Base-by-base conservation (phyloP, 1,139 yeast species). In the Citeromyces hawaiiensis region DNA sequence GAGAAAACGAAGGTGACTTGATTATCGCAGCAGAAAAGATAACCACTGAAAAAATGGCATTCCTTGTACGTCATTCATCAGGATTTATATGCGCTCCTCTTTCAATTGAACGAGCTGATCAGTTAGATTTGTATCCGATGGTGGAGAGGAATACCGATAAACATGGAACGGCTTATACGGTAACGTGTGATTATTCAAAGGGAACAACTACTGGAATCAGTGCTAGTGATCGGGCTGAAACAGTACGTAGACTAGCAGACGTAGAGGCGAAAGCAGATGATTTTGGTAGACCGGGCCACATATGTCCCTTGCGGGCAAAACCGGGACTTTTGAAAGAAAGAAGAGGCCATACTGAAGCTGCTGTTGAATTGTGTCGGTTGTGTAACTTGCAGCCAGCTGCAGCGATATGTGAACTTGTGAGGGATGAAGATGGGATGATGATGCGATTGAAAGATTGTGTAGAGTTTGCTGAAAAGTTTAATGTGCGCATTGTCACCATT, bases 191-290 rank as follows among this genome's bases (percentile, higher is more conserved):
- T 58, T 77, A 66, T 48, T 76, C 69, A 31, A 71, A 75, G 42
- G 95, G 94, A 29, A 88, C 97, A 32, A 85, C 98, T n/a, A 91
- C 98, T 0, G 99, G 99, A 13, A 93, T 91, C 41, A 82, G 94
- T 29, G 97, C 98, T 5, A 80, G 79, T 51, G 99, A 93, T 59
- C 73, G 98, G 53, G 93, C 95, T 0, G 63, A 83, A 48, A 91
- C 98, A 1, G 83, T 85, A 34, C 63, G 68, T 35, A 68, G 68
- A 44, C 68, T 93, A 49, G 95, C 96, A 1, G 70, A 74, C 46
- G 65, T 81, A 2, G 45, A 51, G 6, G 57, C 78, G 11, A 66
- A 64, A 41, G 68, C 94, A 0, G 63, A 52, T 0, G 86, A 83
- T 46, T 85, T 91, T 54, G 65, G 85, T 53, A 76, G 82, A 53